Conservation (phyloP, 495 filamentous ascomycete genomes). For the Coniosporium apollinis region DNA sequence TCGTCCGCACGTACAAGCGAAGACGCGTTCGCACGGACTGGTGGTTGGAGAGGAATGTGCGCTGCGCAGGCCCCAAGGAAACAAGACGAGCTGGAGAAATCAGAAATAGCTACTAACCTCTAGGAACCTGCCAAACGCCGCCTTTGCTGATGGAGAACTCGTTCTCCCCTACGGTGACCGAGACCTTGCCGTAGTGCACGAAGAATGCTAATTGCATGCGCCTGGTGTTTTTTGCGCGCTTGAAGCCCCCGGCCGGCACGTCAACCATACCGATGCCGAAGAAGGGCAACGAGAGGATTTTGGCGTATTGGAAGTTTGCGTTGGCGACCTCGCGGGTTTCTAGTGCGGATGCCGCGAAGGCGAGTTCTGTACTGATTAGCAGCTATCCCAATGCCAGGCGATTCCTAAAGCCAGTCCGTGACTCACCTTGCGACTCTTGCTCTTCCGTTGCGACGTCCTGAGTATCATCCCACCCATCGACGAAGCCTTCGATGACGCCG, state of each 20-base stretch:
- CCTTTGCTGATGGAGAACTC: constrained; percentile 69
- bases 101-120: constrained; percentile 46
- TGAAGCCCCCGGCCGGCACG: constrained; percentile 60
- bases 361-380: constrained; percentile 37
- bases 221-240: constrained; percentile 75
- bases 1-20: too few species aligned
- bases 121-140: constrained; percentile 80
- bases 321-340: constrained; percentile 56
- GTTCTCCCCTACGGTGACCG: constrained; percentile 63
- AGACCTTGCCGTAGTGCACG: constrained; percentile 59
- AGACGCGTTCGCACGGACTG: not conserved
- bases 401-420: not conserved
- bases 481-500: not conserved
- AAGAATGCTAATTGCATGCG: constrained; percentile 96
- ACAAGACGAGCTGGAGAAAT: too few species aligned
- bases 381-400: too few species aligned
- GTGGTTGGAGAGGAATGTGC: not conserved
- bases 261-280: constrained; percentile 82
- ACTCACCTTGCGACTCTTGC: not conserved
- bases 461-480: too few species aligned
- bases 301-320: constrained; percentile 68
- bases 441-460: too few species aligned
- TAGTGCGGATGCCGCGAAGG: constrained; percentile 58
- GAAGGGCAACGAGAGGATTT: constrained; percentile 66
- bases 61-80: too few species aligned